These are phyloP conservation scores for Luzula sylvatica DNA, from an alignment of 176 grass and related monocot species.

Conservation along the genomic window DNA sequence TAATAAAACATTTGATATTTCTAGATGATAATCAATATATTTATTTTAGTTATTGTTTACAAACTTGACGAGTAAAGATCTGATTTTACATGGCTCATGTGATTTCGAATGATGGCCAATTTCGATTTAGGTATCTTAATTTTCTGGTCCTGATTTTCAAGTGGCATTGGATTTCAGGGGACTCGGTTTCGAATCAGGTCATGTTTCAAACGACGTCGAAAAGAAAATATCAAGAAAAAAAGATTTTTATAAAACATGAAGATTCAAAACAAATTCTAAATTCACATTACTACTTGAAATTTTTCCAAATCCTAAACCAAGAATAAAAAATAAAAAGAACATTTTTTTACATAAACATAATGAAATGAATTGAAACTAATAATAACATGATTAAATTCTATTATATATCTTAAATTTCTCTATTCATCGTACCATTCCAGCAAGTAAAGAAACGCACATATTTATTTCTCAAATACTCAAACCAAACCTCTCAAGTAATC, in stretches of 20 bases:
- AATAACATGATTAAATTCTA: background rate
- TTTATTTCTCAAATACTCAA: slow-evolving; percentile 5
- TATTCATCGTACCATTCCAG: background rate
- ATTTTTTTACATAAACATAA: slow-evolving; percentile 13
- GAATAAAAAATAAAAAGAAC: background rate
- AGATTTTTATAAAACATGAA: background rate
- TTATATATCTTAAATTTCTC: background rate
- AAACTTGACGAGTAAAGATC: no score
- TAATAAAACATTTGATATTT: no score
- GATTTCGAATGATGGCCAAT: no score
- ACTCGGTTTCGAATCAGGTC: no score
- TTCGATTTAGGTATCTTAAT: no score
- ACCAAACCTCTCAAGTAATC: background rate
- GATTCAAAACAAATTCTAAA: slow-evolving; percentile 17
- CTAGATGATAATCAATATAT: no score
- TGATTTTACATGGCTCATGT: no score
- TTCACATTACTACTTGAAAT: slow-evolving; percentile 5
- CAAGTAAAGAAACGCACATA: slow-evolving; percentile 17
- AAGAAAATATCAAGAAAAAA: background rate
- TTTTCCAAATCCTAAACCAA: background rate
- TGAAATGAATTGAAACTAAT: background rate
- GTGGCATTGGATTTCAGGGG: no score
- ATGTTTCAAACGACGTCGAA: no score
- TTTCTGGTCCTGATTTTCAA: no score
- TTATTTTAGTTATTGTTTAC: no score